phyloP scores from a whole-genome alignment of 2,329 filamentous ascomycete species.

The Calonectria pteridis region DNA sequence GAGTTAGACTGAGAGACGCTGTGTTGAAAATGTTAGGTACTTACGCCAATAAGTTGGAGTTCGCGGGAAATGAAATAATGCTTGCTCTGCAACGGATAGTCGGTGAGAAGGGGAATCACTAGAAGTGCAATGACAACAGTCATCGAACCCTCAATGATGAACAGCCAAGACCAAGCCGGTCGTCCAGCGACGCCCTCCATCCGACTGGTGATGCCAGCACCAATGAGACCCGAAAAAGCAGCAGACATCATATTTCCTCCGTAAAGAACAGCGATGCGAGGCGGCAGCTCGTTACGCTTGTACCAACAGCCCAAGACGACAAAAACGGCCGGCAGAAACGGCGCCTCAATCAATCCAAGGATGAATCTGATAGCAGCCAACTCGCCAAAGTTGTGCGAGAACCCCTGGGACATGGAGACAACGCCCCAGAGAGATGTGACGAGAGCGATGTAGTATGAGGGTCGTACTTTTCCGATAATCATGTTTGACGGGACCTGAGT shows the following conservation, averaged over 20 bases:
- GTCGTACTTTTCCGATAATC: slow-evolving; percentile 25
- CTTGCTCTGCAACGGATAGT: slow-evolving; percentile 45
- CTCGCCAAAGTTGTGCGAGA: slow-evolving; percentile 22
- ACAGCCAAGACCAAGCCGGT: slow-evolving; percentile 70
- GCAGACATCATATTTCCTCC: slow-evolving; percentile 75
- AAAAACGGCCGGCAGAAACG: slow-evolving; percentile 64
- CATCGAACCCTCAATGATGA: slow-evolving; percentile 72
- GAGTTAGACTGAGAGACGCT: neutral
- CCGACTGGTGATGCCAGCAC: slow-evolving; percentile 67
- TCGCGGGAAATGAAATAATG: slow-evolving; percentile 18
- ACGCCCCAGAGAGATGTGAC: slow-evolving; percentile 21
- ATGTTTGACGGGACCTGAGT: slow-evolving; percentile 21
- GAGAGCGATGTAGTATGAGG: slow-evolving; percentile 22
- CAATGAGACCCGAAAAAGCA: slow-evolving; percentile 74
- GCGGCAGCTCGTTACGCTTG: slow-evolving; percentile 72
- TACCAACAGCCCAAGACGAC: slow-evolving; percentile 66
- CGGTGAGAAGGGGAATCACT: slow-evolving; percentile 34
- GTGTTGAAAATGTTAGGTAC: slow-evolving; percentile 34
- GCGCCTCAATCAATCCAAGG: slow-evolving; percentile 61
- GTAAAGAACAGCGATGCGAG: slow-evolving; percentile 70
- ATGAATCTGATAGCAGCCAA: slow-evolving; percentile 51
- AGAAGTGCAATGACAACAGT: slow-evolving; percentile 37
- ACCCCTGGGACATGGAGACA: slow-evolving; percentile 17
- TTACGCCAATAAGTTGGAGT: slow-evolving; percentile 19
- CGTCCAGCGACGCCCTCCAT: slow-evolving; percentile 47